Evolutionary conservation across 306 rosid species (phyloP).

Genomic region (Rubus idaeus): DNA sequence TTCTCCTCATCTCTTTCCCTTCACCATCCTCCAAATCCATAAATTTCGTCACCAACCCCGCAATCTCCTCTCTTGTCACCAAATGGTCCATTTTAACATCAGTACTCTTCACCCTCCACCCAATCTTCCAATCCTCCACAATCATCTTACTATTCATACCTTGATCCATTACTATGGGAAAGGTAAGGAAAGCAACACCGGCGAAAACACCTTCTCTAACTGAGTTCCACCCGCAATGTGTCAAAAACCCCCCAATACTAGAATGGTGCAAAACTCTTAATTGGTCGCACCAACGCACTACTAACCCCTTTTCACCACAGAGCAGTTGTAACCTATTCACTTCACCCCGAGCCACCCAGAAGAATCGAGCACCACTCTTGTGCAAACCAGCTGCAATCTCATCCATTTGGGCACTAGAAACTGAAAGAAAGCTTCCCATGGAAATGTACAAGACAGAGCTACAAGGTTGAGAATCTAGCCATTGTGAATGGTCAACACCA

Average conservation of each 20-base stretch:
- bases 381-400: conserved; percentile 34
- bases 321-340: conserved; percentile 6
- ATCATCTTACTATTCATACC: conserved; percentile 31
- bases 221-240: conserved; percentile 53
- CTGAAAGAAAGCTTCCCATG: conserved; percentile 39
- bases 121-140: conserved; percentile 48
- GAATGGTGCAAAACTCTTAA: conserved; percentile 47
- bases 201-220: conserved; percentile 35
- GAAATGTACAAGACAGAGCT: conserved; percentile 44
- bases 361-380: conserved; percentile 35
- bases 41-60: conserved; percentile 33
- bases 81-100: conserved; percentile 8
- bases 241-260: conserved; percentile 37
- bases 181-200: conserved; percentile 43
- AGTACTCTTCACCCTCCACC: conserved; percentile 30
- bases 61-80: conserved; percentile 32
- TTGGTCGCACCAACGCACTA: conserved; percentile 49
- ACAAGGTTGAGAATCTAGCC: conserved; percentile 44
- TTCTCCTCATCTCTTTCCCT: conserved; percentile 39
- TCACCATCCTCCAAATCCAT: conserved; percentile 39
- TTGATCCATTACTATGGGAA: conserved; percentile 37
- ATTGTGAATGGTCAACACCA: conserved; percentile 12
- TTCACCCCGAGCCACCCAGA: conserved; percentile 42
- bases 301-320: conserved; percentile 28
- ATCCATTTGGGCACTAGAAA: conserved; percentile 39